Conservation (phyloP, 805 yeast species). For the Cyberlindnera euphorbiiphila region DNA sequence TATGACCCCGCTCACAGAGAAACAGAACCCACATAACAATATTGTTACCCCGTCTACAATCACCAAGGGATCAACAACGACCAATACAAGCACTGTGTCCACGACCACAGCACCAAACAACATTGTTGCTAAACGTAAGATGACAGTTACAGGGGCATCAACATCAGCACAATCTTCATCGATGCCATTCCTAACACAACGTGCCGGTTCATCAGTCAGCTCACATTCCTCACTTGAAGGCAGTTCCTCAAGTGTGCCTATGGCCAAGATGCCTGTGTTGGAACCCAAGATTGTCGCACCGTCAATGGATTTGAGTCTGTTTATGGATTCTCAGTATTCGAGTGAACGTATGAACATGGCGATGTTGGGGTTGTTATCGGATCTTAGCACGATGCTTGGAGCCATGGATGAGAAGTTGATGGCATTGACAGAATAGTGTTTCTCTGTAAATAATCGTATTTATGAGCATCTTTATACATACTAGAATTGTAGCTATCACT, state of each 20-base stretch:
- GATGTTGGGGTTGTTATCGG: slow-evolving; percentile 21
- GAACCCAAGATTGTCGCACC: slow-evolving; percentile 10
- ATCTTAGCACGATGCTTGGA: slow-evolving; percentile 26
- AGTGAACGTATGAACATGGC: slow-evolving; percentile 27
- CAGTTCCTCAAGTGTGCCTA: slow-evolving; percentile 6
- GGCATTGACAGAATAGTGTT: slow-evolving; percentile 19
- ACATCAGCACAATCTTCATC: slow-evolving; percentile 18
- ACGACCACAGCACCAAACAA: slow-evolving; percentile 2
- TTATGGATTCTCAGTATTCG: slow-evolving; percentile 22
- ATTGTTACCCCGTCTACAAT: neutral
- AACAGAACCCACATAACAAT: slow-evolving; percentile 21
- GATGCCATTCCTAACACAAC: slow-evolving; percentile 18
- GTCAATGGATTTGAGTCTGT: slow-evolving; percentile 19
- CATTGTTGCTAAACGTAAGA: slow-evolving; percentile 13
- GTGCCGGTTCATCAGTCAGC: slow-evolving; percentile 14
- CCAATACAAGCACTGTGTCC: slow-evolving; percentile 1
- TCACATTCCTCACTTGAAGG: slow-evolving; percentile 18
- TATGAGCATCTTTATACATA: no score
- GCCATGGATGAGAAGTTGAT: slow-evolving; percentile 30
- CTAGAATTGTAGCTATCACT: no score
- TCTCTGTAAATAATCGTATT: no score
- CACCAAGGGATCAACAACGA: neutral
- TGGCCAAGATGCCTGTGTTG: slow-evolving; percentile 8
- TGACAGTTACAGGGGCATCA: slow-evolving; percentile 9
- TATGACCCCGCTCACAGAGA: slow-evolving; percentile 81